Percentiles rank a stretch among this genome's conserved stretches.
These are phyloP conservation scores for Aspergillus tanneri DNA, from an alignment of 2,329 filamentous ascomycete species.

Conservation along the genomic window DNA sequence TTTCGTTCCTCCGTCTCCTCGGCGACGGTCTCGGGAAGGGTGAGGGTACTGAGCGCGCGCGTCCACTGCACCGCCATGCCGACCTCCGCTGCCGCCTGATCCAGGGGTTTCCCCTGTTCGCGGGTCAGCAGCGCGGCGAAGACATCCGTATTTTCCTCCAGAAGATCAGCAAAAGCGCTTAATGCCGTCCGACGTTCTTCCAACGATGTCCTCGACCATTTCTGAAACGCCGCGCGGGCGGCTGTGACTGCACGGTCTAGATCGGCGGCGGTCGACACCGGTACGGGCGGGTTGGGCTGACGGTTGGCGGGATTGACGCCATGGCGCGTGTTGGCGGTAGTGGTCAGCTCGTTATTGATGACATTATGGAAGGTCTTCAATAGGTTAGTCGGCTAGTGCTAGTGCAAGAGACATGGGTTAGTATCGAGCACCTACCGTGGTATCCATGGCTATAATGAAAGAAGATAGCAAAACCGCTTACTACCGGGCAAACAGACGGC, in stretches of 20 bases:
- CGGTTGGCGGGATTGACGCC: conserved; percentile 54
- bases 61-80: conserved; percentile 26
- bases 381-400: too few species aligned
- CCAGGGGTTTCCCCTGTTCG: conserved; percentile 44
- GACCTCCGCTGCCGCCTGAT: conserved; percentile 29
- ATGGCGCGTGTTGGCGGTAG: conserved; percentile 47
- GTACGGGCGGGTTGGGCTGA: conserved; percentile 52
- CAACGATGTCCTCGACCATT: conserved; percentile 44
- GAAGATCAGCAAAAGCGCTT: conserved; percentile 32
- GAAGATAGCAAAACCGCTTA: not conserved
- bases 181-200: conserved; percentile 36
- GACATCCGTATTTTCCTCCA: conserved; percentile 37
- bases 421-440: not conserved
- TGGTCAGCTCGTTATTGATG: conserved; percentile 50
- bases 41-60: conserved; percentile 24
- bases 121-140: conserved; percentile 42
- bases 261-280: conserved; percentile 50
- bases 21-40: conserved; percentile 49
- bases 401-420: not conserved
- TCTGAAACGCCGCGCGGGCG: conserved; percentile 49
- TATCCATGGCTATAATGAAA: conserved; percentile 16
- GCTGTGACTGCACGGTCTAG: conserved; percentile 52
- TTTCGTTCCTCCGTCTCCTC: conserved; percentile 46
- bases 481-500: not conserved
- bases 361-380: conserved; percentile 54